Conservation (phyloP, 2,329 filamentous ascomycete genomes). For the Aspergillus sp. region DNA sequence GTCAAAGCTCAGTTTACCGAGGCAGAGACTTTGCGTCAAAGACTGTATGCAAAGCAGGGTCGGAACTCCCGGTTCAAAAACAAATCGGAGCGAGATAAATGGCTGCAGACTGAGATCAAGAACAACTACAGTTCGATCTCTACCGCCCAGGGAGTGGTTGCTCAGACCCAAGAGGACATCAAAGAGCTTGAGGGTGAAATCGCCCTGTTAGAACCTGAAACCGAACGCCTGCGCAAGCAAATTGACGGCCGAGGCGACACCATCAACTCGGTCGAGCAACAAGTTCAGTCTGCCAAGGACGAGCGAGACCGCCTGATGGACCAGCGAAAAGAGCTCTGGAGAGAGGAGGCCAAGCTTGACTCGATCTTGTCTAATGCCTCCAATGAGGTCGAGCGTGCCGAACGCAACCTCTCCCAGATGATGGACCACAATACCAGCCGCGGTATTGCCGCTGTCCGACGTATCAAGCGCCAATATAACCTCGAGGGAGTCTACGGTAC, state of each 20-base stretch:
- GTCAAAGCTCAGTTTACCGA: constrained; percentile 71
- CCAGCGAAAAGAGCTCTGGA: constrained; percentile 79
- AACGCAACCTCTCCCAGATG: constrained; percentile 73
- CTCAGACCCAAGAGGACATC: constrained; percentile 83
- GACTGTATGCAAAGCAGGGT: constrained; percentile 88
- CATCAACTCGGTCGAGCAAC: constrained; percentile 68
- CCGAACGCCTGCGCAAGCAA: constrained; percentile 66
- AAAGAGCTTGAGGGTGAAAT: constrained; percentile 70
- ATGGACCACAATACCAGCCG: constrained; percentile 88
- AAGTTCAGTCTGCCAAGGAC: constrained; percentile 75
- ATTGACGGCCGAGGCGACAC: constrained; percentile 78
- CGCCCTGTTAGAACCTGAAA: constrained; percentile 67
- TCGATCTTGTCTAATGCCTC: constrained; percentile 73
- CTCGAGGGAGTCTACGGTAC: constrained; percentile 89
- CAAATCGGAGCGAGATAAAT: constrained; percentile 84
- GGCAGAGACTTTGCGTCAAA: constrained; percentile 70
- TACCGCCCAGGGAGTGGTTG: constrained; percentile 77
- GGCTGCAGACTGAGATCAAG: constrained; percentile 74
- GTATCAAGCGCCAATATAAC: constrained; percentile 74
- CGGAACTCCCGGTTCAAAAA: constrained; percentile 83
- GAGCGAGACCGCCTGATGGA: constrained; percentile 76
- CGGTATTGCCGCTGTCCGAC: constrained; percentile 81
- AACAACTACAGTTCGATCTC: constrained; percentile 75
- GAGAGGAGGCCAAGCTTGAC: constrained; percentile 84
- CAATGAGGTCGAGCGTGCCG: constrained; percentile 73